phyloP scores from a whole-genome alignment of 1,284 basidiomycete genomes.

The Melampsora larici-populina region DNA sequence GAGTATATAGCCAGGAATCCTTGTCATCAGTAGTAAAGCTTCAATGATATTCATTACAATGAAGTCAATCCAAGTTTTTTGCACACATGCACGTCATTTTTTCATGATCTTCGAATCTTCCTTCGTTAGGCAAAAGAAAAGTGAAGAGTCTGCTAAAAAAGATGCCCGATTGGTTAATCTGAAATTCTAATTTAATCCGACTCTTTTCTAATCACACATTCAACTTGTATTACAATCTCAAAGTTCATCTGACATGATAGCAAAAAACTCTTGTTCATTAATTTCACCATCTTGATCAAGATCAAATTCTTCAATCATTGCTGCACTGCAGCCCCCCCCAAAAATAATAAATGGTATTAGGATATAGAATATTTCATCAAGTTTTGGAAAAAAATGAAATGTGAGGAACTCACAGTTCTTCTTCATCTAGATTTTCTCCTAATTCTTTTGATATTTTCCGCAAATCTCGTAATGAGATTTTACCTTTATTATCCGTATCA shows the following conservation, averaged over 20 bases:
- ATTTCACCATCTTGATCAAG: slow-evolving; percentile 98
- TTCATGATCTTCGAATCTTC: too few species aligned
- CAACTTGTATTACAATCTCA: slow-evolving; percentile 40
- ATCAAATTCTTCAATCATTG: slow-evolving; percentile 99
- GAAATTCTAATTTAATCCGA: too few species aligned
- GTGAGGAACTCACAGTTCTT: slow-evolving; percentile 75
- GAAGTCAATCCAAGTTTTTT: too few species aligned
- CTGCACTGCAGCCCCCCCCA: slow-evolving; percentile 66
- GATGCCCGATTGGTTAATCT: too few species aligned
- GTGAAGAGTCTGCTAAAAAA: too few species aligned
- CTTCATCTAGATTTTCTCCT: slow-evolving; percentile 90
- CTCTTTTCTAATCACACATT: too few species aligned
- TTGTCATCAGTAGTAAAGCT: too few species aligned
- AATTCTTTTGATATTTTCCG: slow-evolving; percentile 94
- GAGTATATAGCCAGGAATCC: too few species aligned
- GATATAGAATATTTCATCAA: slow-evolving; percentile 1
- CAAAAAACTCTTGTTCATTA: slow-evolving; percentile 86
- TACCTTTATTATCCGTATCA: slow-evolving; percentile 92
- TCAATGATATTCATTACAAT: too few species aligned
- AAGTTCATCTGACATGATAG: slow-evolving; percentile 90
- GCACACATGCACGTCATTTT: too few species aligned
- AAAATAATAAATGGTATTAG: not conserved
- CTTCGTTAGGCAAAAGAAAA: too few species aligned
- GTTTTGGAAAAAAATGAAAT: not conserved
- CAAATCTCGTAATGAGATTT: slow-evolving; percentile 86